Percentiles rank a stretch among this genome's conserved stretches.
phyloP scores from a whole-genome alignment of 108 stramenopile species.

The Craspedostauros australis region DNA sequence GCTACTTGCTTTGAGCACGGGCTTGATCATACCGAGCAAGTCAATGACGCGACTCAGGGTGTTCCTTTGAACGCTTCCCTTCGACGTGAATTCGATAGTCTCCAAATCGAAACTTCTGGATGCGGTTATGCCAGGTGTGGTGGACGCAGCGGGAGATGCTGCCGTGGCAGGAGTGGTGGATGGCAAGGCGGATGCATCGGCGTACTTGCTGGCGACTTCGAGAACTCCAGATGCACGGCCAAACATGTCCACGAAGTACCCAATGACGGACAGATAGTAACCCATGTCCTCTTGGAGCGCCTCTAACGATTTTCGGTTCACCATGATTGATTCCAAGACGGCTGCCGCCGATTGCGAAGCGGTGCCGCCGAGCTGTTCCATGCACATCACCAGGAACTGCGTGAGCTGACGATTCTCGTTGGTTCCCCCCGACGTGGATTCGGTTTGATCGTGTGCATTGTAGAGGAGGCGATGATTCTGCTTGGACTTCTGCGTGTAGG shows the following conservation, averaged over 20 bases:
- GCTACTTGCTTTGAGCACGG: conserved; percentile 48
- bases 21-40: conserved; percentile 35
- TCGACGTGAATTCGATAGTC: conserved; percentile 10
- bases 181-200: too few species aligned
- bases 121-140: too few species aligned
- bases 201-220: conserved; percentile 16
- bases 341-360: conserved; percentile 44
- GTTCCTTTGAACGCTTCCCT: conserved; percentile 5
- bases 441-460: too few species aligned
- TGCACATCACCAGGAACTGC: conserved; percentile 43
- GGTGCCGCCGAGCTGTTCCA: conserved; percentile 60
- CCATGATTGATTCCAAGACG: conserved; percentile 67
- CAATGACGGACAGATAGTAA: conserved; percentile 46
- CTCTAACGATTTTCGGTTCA: conserved; percentile 37
- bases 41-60: conserved; percentile 15
- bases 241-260: conserved; percentile 31
- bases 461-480: too few species aligned
- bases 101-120: too few species aligned
- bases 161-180: neutral
- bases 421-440: too few species aligned
- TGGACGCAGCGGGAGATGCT: too few species aligned
- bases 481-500: too few species aligned
- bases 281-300: conserved; percentile 49
- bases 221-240: conserved; percentile 21
- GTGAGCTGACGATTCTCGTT: conserved; percentile 13